phyloP scores from a whole-genome alignment of 768 basidiomycete genomes.

The Tricholoma terreum region DNA sequence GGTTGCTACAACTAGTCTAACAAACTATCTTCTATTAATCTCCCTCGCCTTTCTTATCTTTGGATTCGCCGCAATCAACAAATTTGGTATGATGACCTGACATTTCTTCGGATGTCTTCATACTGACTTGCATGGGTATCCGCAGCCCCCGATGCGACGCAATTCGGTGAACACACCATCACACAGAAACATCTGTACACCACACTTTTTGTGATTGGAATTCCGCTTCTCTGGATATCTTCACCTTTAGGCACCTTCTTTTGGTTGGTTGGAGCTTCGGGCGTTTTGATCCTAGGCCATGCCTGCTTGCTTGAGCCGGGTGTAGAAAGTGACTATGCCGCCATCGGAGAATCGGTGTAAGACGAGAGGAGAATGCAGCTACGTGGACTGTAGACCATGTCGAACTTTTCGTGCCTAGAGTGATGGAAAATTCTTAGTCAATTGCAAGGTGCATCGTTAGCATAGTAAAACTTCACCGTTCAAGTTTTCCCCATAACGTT shows the following conservation, averaged over 20 bases:
- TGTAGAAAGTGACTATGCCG: conserved; percentile 88
- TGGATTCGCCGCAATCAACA: conserved; percentile 87
- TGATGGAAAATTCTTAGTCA: no score
- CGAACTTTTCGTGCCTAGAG: not conserved
- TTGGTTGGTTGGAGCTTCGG: conserved; percentile 90
- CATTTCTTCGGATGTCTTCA: not conserved
- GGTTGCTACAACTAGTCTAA: conserved; percentile 49
- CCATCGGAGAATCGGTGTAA: conserved; percentile 55
- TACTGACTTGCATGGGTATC: not conserved
- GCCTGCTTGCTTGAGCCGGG: conserved; percentile 91
- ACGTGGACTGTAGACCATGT: not conserved
- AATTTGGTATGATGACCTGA: conserved; percentile 60
- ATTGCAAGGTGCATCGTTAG: no score
- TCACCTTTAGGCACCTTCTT: conserved; percentile 83
- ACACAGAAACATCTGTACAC: conserved; percentile 91
- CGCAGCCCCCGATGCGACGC: conserved; percentile 79
- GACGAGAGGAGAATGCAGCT: not conserved
- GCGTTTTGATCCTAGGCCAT: conserved; percentile 81
- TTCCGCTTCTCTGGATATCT: conserved; percentile 80
- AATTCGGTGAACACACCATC: conserved; percentile 75
- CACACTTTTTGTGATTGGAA: conserved; percentile 85
- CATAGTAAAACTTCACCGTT: no score
- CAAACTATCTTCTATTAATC: conserved; percentile 78
- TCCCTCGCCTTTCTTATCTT: conserved; percentile 87
- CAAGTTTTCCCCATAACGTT: no score